Evolutionary conservation across 768 basidiomycete genomes (phyloP).

Genomic region (Pisolithus marmoratus): DNA sequence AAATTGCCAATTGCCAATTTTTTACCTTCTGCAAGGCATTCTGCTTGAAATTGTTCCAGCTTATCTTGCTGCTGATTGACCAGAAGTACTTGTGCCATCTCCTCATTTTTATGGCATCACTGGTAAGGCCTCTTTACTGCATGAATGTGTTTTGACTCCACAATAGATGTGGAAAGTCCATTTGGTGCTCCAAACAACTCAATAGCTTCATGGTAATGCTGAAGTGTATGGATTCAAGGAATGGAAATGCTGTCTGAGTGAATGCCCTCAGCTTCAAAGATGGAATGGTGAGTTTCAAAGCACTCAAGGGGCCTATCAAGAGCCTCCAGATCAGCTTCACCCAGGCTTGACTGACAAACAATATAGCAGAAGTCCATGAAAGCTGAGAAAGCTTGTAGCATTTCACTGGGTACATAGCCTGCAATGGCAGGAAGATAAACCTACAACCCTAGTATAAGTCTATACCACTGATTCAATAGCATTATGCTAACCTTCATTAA

Average conservation of each 20-base stretch:
- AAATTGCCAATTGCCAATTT: background rate
- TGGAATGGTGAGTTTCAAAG: too few relatives aligned
- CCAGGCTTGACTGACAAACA: background rate
- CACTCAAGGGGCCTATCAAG: background rate
- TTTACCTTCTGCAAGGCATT: background rate
- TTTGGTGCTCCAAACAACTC: constrained; percentile 15
- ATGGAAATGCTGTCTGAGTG: constrained; percentile 2
- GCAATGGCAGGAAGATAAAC: constrained; percentile 27
- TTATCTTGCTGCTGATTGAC: constrained; percentile 1
- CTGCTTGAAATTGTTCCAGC: background rate
- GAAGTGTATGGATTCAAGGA: constrained; percentile 14
- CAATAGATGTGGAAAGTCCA: constrained; percentile 20
- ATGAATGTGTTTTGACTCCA: constrained; percentile 20
- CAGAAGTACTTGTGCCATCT: constrained; percentile 9
- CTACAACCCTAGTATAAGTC: too few relatives aligned
- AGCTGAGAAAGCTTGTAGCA: constrained; percentile 17
- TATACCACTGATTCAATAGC: background rate
- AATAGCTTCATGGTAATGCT: constrained; percentile 12
- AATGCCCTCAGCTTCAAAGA: background rate
- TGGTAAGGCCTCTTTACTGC: constrained; percentile 22
- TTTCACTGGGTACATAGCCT: too few relatives aligned
- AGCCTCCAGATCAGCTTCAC: background rate
- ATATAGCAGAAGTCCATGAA: constrained; percentile 30
- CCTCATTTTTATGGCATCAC: constrained; percentile 14
- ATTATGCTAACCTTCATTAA: constrained; percentile 13